Evolutionary conservation across 2,329 filamentous ascomycete species (phyloP), one percentile per base, ranked within the genome.

Genomic region (Colletotrichum sp.): DNA sequence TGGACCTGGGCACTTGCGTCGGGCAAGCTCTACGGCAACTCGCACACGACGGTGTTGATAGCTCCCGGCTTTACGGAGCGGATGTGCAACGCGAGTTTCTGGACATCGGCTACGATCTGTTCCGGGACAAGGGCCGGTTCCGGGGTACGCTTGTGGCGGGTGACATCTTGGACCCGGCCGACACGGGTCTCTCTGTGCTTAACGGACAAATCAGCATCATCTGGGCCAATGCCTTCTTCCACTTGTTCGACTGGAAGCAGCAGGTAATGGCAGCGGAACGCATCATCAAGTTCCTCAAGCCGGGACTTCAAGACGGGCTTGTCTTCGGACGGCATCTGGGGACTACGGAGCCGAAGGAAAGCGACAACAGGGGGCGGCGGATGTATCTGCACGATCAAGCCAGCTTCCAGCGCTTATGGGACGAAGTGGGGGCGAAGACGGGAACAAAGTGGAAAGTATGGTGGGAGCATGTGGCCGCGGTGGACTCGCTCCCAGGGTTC

Each of bases 31-130:
- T 90, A 34, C 86, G 89, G n/a, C 87, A 89, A 78, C 85, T 90
- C 32, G 84, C 86, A 13, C 82, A 84, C 67, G 89, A 90, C 72
- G 90, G 90, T 24, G 89, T 89, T 9, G 82, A 87, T 28, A 83
- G 86, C 7, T 80, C 84, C 18, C 86, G 87, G 62, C 81, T 92
- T n/a, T 88, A 87, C 74, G 90, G 89, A 21, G 84, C 85, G 5
- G 90, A 92, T 76, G 77, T 90, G 5, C 85, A 88, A 59, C 78
- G 85, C 24, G 84, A 83, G n/a, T 90, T 92, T 78, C 85, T 92
- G 69, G 86, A 90, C 13, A 81, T 90, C n/a, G 91, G 91, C 32
- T 92, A 93, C 81, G 90, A 93, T 70, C 85, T 95, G 24, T 95
- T 94, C 83, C 87, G 88, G 62, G 93, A 94, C 77, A 86, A 87